These are phyloP conservation scores for Gentiana macrophylla DNA, from an alignment of 257 asterid species.

Conservation along the genomic window DNA sequence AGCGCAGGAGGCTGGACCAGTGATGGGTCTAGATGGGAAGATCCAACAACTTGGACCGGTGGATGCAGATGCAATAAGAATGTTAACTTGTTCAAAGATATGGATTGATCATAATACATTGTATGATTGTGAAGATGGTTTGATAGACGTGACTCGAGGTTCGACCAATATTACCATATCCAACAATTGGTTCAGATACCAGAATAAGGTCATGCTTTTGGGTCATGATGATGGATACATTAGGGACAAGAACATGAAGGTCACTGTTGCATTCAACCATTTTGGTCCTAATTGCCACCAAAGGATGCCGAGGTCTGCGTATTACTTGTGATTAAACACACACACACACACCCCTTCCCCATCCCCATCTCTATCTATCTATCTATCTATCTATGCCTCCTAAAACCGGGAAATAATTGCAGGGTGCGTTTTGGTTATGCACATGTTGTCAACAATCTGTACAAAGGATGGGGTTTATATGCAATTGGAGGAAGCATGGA, in stretches of 20 bases:
- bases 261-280: slow-evolving; percentile 75
- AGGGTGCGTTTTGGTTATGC: slow-evolving; percentile 80
- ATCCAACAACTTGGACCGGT: slow-evolving; percentile 35
- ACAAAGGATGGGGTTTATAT: slow-evolving; percentile 72
- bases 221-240: slow-evolving; percentile 67
- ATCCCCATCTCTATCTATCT: no score
- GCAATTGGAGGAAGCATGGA: slow-evolving; percentile 91
- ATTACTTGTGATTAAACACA: no score
- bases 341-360: no score
- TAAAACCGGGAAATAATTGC: background rate
- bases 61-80: slow-evolving; percentile 71
- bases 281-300: slow-evolving; percentile 73
- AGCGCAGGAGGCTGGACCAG: slow-evolving; percentile 39
- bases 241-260: slow-evolving; percentile 59
- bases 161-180: slow-evolving; percentile 67
- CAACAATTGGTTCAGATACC: slow-evolving; percentile 64
- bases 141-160: slow-evolving; percentile 75
- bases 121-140: slow-evolving; percentile 46
- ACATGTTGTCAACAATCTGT: slow-evolving; percentile 78
- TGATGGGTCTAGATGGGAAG: slow-evolving; percentile 38
- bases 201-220: slow-evolving; percentile 71
- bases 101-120: slow-evolving; percentile 86
- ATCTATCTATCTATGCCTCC: background rate
- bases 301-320: slow-evolving; percentile 71
- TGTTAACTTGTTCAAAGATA: slow-evolving; percentile 45